Base-by-base conservation (phyloP, 805 yeast species). In the Nakazawaea holstii region DNA sequence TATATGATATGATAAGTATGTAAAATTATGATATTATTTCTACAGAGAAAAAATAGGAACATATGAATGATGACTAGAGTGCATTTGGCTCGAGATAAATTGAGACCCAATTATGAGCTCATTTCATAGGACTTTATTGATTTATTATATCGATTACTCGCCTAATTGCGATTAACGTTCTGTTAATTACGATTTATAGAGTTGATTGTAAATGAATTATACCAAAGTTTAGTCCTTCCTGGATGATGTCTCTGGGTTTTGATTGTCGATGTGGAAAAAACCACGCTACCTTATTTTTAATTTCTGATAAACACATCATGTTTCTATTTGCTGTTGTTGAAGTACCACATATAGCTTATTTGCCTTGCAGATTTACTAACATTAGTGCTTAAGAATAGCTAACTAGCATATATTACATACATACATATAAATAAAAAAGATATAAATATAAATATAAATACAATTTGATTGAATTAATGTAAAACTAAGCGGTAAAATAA, bases 1-100 rank as follows among this genome's bases (percentile, higher is more conserved):
- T n/a, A n/a, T n/a, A n/a, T n/a, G n/a, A n/a, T 30, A 41, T 47
- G 17, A 13, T 20, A 38, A 10, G 15, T 24, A 38, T 26, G 8
- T 26, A 38, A 24, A 9, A 36, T 9, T 3, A 7, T 17, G 8
- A 36, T 11, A 13, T 13, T 17, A 8, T 2, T 13, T 9, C 17
- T 2, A 35, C 13, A 15, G 6, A 35, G 17, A 35, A 13, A 35
- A 5, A 35, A 35, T 13, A n/a, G 17, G 15, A 35, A n/a, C 15
- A 13, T 58, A 58, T 58, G 66, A 52, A 79, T 87, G 96, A 87
- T 87, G 96, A 87, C 84, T 71, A 71, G 97, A 90, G 96, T 88
- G 97, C 97, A 90, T 90, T 90, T 90, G 97, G 96, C 97, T 90
- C 96, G 95, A 89, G 96, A 86, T 86, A 65, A 7, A 28, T 13